These are phyloP conservation scores for Xylaria sp. DNA, from an alignment of 2,329 filamentous ascomycete species.

Conservation along the genomic window DNA sequence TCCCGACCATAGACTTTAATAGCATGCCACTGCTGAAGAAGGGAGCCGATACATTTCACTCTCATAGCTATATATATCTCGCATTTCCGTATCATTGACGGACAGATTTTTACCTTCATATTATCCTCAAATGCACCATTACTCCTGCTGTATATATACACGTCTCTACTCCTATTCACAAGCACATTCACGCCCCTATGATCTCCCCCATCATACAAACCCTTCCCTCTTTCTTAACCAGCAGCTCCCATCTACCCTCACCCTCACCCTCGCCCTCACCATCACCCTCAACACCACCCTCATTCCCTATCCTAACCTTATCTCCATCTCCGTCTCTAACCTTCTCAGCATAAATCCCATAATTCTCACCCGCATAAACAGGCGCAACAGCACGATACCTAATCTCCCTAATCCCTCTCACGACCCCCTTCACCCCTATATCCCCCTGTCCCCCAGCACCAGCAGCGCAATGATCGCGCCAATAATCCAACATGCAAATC, in stretches of 20 bases:
- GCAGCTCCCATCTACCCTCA: conserved; percentile 55
- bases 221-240: conserved; percentile 56
- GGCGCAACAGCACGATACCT: conserved; percentile 77
- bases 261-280: conserved; percentile 39
- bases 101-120: no score
- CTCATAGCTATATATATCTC: no score
- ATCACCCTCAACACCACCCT: conserved; percentile 39
- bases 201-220: conserved; percentile 54
- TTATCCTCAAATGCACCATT: no score
- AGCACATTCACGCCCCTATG: conserved; percentile 5
- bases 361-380: conserved; percentile 73
- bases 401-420: conserved; percentile 51
- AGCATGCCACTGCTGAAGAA: no score
- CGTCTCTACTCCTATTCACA: background rate
- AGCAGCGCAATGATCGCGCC: conserved; percentile 61
- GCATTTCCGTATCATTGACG: no score
- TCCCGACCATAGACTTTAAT: no score
- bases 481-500: conserved; percentile 76
- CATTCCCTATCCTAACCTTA: conserved; percentile 41
- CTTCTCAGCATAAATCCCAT: conserved; percentile 68
- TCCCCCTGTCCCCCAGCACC: conserved; percentile 16
- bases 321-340: no score
- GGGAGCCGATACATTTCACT: no score
- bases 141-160: background rate
- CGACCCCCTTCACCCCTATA: conserved; percentile 35